Percentiles rank a stretch among this genome's conserved stretches.
Evolutionary conservation across 768 basidiomycete species (phyloP).

Genomic region (Galerina marginata): DNA sequence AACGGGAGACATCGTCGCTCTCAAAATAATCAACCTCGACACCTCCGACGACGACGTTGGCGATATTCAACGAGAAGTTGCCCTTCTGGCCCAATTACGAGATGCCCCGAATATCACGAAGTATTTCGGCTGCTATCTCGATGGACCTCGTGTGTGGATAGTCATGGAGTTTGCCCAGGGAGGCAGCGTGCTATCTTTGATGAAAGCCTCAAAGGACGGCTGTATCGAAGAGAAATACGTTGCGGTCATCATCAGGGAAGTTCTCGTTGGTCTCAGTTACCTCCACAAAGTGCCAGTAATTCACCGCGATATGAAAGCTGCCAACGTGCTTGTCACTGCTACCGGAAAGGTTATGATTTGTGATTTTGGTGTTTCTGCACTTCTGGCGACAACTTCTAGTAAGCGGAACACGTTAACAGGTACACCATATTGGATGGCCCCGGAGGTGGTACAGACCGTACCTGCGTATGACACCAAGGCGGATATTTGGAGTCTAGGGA

Average conservation of each 20-base stretch:
- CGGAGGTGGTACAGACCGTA: slow-evolving; percentile 90
- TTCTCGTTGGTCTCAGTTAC: slow-evolving; percentile 84
- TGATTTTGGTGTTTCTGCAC: slow-evolving; percentile 97
- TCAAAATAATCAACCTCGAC: slow-evolving; percentile 99
- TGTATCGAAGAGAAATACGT: slow-evolving; percentile 90
- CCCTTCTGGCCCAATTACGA: slow-evolving; percentile 86
- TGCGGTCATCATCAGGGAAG: slow-evolving; percentile 87
- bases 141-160: slow-evolving; percentile 97
- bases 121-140: slow-evolving; percentile 96
- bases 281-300: slow-evolving; percentile 95
- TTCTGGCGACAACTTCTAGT: slow-evolving; percentile 81
- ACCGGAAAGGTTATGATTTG: slow-evolving; percentile 93
- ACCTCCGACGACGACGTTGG: slow-evolving; percentile 95
- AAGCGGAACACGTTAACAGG: slow-evolving; percentile 97
- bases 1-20: slow-evolving; percentile 88
- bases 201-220: slow-evolving; percentile 81
- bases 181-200: slow-evolving; percentile 90
- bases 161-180: slow-evolving; percentile 98
- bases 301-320: slow-evolving; percentile 97
- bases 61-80: slow-evolving; percentile 96
- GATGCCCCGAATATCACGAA: slow-evolving; percentile 91
- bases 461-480: slow-evolving; percentile 97
- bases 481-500: slow-evolving; percentile 97
- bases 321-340: slow-evolving; percentile 91
- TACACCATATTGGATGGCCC: slow-evolving; percentile 99